Base-by-base conservation (phyloP, 805 yeast species). In the Yarrowia sp. region DNA sequence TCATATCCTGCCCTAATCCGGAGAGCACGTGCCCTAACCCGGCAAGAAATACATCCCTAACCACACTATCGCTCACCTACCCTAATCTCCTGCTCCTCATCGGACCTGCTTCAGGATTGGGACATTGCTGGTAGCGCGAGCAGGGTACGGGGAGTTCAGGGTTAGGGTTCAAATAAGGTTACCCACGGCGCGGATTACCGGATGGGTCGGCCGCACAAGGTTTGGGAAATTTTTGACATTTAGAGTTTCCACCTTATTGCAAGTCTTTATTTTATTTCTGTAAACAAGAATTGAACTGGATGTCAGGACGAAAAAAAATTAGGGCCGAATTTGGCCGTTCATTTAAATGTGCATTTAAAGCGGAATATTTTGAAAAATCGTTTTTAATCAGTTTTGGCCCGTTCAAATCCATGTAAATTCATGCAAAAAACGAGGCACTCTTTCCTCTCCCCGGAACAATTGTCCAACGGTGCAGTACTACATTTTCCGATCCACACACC, bases 251-350 rank as follows among this genome's bases (percentile, higher is more conserved):
- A 12, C 16, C 5, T 35, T 10, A 15, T 10, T 36, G 38, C 16
- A 36, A 19, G 35, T 11, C 10, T 52, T 38, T 52, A 19, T 48
- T 52, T 53, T 48, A 14, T 56, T 56, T 56, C 63, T 15, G 63
- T 56, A 41, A 56, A 56, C 63, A 56, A 56, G 63, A 56, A 56
- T 56, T 56, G 63, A 56, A 56, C 63, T 42, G 48, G 61, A 56
- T 56, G 63, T 56, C 63, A 56, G 35, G 42, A 15, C 14, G 40
- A 50, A 10, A 26, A 26, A 26, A 26, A 26, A n/a, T 35, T 35
- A 32, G 43, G 19, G 58, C 42, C 45, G 59, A 53, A 22, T 16
- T 11, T 40, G 59, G 45, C 4, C 36, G 45, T 53, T 45, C 36
- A 41, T 22, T 3, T 26, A 7, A 11, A 9, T 1, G 40, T 10